phyloP scores from a whole-genome alignment of 768 basidiomycete genomes.

The Leucocoprinus leucothites region DNA sequence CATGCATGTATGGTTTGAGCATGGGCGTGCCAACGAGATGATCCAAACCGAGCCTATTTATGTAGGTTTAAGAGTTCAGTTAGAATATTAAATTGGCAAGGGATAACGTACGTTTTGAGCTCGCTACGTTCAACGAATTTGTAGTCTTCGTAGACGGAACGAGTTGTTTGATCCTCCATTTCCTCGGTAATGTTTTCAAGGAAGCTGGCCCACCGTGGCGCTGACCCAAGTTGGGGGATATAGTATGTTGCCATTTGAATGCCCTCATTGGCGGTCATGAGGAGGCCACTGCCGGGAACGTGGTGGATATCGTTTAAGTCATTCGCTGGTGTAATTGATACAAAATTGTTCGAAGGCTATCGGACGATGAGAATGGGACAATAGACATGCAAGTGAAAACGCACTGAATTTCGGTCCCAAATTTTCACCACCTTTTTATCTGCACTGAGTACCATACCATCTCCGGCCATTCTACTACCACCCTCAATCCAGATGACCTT shows the following conservation, averaged over 20 bases:
- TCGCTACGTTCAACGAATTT: constrained; percentile 93
- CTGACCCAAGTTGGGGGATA: constrained; percentile 94
- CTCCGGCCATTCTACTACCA: constrained; percentile 78
- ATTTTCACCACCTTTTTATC: constrained; percentile 98
- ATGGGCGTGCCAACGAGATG: constrained; percentile 93
- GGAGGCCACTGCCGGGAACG: constrained; percentile 81
- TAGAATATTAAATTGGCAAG: constrained; percentile 9
- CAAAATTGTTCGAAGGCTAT: constrained; percentile 83
- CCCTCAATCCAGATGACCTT: constrained; percentile 89
- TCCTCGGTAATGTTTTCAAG: constrained; percentile 98
- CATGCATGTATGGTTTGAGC: constrained; percentile 99
- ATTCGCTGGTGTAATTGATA: constrained; percentile 85
- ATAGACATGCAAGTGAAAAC: constrained; percentile 23
- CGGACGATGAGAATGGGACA: not conserved
- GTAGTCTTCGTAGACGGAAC: constrained; percentile 90
- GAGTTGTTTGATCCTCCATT: constrained; percentile 85
- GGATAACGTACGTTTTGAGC: constrained; percentile 68
- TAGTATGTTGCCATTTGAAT: constrained; percentile 94
- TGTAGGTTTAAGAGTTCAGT: constrained; percentile 11
- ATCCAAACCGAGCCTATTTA: constrained; percentile 87
- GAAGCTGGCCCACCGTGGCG: constrained; percentile 96
- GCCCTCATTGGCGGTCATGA: constrained; percentile 95
- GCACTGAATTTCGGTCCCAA: constrained; percentile 84
- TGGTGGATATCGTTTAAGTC: constrained; percentile 93
- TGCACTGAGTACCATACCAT: constrained; percentile 85